Base-by-base conservation (phyloP, 441 rosid genomes). In the Pelargonium australe region DNA sequence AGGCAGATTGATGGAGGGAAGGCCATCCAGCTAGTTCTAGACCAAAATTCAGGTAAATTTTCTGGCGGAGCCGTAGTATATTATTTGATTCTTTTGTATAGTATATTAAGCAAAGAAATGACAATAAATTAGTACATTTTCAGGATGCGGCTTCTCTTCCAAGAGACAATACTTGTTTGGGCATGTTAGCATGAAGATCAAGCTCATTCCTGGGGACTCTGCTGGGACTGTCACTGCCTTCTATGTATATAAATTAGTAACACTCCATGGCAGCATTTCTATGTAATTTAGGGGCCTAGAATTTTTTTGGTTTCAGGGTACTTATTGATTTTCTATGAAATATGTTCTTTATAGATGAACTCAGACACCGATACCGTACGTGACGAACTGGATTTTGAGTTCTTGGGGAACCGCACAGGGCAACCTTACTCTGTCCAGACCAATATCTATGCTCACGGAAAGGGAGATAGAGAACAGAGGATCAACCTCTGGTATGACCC, bases 151-250 rank as follows among this genome's bases (percentile, higher is more conserved):
- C 64, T 87, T 87, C 74, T 78, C 90, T 72, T 87, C 92, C 65
- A 79, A 83, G 79, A 80, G 83, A 19, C 66, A 78, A 58, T 87
- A 84, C 70, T 41, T 85, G 72, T 87, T 81, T 41, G 90, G 92
- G 55, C 79, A 80, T 63, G 85, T 87, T 16, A 84, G 88, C 84
- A 85, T 87, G 85, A 86, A 84, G 82, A 83, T 87, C 80, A 87
- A 85, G 82, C 92, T 87, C 58, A 0, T 86, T 75, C 81, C 89
- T 0, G 90, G 93, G 0, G 93, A 88, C 80, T 88, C 90, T 17
- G 93, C 93, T 17, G 93, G 90, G 68, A 84, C 89, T 4, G 90
- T 88, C 75, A 83, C 93, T 0, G 93, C 93, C 74, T 88, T 88
- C 73, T 88, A 88, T 49, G 93, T 88, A 77, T 23, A 79, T 63